Conservation (phyloP, 2,329 filamentous ascomycete species). For the Pestalotiopsis sp. region DNA sequence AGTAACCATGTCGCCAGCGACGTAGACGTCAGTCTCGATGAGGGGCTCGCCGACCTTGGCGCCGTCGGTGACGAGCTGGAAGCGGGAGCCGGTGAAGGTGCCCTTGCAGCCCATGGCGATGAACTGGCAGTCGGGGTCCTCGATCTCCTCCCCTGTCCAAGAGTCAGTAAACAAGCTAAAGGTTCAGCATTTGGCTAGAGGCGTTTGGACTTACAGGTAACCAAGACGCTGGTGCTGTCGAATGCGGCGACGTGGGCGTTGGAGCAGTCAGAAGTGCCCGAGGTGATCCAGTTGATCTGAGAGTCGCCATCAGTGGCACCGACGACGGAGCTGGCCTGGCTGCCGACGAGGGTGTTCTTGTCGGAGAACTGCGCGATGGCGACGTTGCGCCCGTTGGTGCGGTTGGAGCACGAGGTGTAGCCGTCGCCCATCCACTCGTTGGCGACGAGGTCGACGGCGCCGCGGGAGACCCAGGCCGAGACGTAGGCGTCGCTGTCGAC, state of each 20-base stretch:
- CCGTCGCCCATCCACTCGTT: slow-evolving; percentile 62
- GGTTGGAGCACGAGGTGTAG: slow-evolving; percentile 54
- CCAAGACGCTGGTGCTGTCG: slow-evolving; percentile 46
- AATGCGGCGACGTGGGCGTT: slow-evolving; percentile 54
- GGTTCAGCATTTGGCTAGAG: not conserved
- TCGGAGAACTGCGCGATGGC: slow-evolving; percentile 59
- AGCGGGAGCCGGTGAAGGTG: slow-evolving; percentile 60
- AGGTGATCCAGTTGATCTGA: slow-evolving; percentile 63
- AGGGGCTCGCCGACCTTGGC: slow-evolving; percentile 53
- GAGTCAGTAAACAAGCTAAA: not conserved
- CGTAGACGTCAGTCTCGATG: slow-evolving; percentile 54
- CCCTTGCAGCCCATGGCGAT: slow-evolving; percentile 63
- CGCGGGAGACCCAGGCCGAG: slow-evolving; percentile 65
- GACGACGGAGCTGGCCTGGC: slow-evolving; percentile 55
- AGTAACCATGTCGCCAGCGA: slow-evolving; percentile 65
- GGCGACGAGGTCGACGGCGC: slow-evolving; percentile 53
- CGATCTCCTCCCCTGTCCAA: slow-evolving; percentile 56
- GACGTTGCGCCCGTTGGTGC: slow-evolving; percentile 61
- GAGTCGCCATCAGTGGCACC: slow-evolving; percentile 55
- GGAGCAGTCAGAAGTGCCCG: slow-evolving; percentile 50
- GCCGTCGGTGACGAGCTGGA: slow-evolving; percentile 58
- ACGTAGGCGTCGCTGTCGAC: slow-evolving; percentile 54
- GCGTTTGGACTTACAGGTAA: slow-evolving; percentile 45
- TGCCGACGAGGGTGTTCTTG: slow-evolving; percentile 58
- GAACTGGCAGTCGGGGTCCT: slow-evolving; percentile 54